A percentile compares a stretch with the other conserved stretches of the same genome.
phyloP scores from a whole-genome alignment of 805 yeast genomes.

The Candida parachauliodes region DNA sequence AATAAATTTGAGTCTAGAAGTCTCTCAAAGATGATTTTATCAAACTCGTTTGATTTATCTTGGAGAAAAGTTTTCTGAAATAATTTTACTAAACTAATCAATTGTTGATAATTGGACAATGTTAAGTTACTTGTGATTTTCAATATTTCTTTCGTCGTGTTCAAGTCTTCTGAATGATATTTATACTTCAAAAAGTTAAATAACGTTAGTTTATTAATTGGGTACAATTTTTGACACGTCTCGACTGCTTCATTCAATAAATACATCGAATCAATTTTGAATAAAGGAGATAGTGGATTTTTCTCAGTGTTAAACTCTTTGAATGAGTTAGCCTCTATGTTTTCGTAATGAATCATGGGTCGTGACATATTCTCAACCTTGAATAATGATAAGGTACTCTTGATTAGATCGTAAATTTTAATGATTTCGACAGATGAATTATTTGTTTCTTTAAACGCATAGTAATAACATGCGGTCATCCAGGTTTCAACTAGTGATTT shows the following conservation, averaged over 20 bases:
- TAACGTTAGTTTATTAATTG: constrained; percentile 34
- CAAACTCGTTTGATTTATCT: constrained; percentile 12
- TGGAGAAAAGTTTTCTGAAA: constrained; percentile 21
- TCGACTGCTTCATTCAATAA: constrained; percentile 18
- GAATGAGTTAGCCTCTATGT: constrained; percentile 5
- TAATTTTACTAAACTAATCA: constrained; percentile 16
- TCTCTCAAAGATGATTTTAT: constrained; percentile 24
- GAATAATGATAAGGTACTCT: constrained; percentile 17
- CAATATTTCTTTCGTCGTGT: constrained; percentile 24
- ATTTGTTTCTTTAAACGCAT: constrained; percentile 12
- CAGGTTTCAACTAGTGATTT: constrained; percentile 16
- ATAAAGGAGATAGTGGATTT: constrained; percentile 15
- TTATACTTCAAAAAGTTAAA: constrained; percentile 24
- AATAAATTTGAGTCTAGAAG: constrained; percentile 26
- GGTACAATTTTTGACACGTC: constrained; percentile 31
- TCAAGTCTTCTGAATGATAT: constrained; percentile 12
- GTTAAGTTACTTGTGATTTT: constrained; percentile 21
- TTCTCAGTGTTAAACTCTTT: constrained; percentile 15
- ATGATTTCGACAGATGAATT: constrained; percentile 24
- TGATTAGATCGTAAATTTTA: constrained; percentile 26
- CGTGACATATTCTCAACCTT: background rate
- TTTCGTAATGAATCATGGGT: background rate
- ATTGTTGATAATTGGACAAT: constrained; percentile 18
- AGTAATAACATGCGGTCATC: constrained; percentile 21
- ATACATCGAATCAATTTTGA: constrained; percentile 17